Evolutionary conservation across 176 grass and related monocot species (phyloP), one percentile per base, ranked within the genome.

Genomic region (Pontederia paniculata): DNA sequence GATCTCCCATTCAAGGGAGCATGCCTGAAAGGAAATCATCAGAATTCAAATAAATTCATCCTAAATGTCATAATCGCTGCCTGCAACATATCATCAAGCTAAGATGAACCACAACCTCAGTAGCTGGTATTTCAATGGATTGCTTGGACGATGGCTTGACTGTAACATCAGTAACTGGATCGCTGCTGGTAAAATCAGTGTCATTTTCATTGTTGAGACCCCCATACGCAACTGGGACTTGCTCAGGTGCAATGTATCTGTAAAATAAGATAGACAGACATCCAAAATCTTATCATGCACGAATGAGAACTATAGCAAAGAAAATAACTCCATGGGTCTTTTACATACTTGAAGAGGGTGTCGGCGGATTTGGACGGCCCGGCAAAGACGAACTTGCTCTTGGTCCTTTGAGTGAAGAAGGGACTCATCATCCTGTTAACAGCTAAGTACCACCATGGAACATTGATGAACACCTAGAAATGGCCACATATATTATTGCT

Each of bases 391-490:
- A 95, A 89, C 78, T 95, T 95, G 89, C 89, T 95, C 78, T 75
- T 95, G 64, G 89, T 95, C 66, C 89, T 80, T 74, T 83, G 89
- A 12, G 89, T 88, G 23, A 95, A 74, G 79, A 95, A 95, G 8
- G 89, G 84, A 72, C 78, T 83, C 72, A 95, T 89, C 89, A 95
- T 89, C 55, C 77, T 69, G 77, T 89, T 89, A 18, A 75, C 78
- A 48, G 89, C 89, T 12, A 95, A 70, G 65, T 95, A 95, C 89
- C 89, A 95, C 89, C 89, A 95, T 17, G 89, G 89, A 46, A 89
- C 89, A 69, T 95, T 95, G 78, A 95, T 89, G 82, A 95, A 95
- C 52, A 95, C 75, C 89, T 95, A 74, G 23, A 58, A 23, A 73
- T 11, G 23, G 53, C 41, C 23, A 75, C 45, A 48, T 13, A 50